Percentiles rank a stretch among this genome's conserved stretches.
phyloP scores from a whole-genome alignment of 2,329 filamentous ascomycete genomes.

The Neonectria ditissima region DNA sequence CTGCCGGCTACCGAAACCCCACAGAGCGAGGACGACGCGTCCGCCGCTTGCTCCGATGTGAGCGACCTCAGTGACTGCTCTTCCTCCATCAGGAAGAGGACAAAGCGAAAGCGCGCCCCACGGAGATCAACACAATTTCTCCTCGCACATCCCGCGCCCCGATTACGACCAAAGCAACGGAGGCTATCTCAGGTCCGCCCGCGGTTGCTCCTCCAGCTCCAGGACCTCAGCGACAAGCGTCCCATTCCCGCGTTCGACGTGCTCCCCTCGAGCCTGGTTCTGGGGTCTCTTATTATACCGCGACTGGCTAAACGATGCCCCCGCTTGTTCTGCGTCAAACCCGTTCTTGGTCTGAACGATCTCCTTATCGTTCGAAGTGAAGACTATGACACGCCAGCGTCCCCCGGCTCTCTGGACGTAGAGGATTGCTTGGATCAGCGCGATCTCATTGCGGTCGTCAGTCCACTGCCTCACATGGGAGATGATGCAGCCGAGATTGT shows the following conservation, averaged over 20 bases:
- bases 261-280: slow-evolving; percentile 74
- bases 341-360: slow-evolving; percentile 75
- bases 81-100: slow-evolving; percentile 51
- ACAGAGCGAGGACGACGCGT: slow-evolving; percentile 63
- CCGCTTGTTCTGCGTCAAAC: slow-evolving; percentile 71
- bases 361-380: slow-evolving; percentile 78
- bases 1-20: slow-evolving; percentile 32
- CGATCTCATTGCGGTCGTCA: slow-evolving; percentile 76
- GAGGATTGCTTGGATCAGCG: slow-evolving; percentile 61
- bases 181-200: slow-evolving; percentile 76
- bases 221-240: slow-evolving; percentile 71
- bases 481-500: slow-evolving; percentile 73
- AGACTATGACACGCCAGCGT: slow-evolving; percentile 62
- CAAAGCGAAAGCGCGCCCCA: slow-evolving; percentile 57
- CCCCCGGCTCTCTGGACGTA: slow-evolving; percentile 52
- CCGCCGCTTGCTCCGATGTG: slow-evolving; percentile 54
- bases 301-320: slow-evolving; percentile 71
- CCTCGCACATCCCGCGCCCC: slow-evolving; percentile 75
- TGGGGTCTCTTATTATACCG: slow-evolving; percentile 67
- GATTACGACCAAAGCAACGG: slow-evolving; percentile 69
- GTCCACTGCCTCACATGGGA: slow-evolving; percentile 62
- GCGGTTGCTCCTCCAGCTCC: slow-evolving; percentile 77
- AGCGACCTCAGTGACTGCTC: slow-evolving; percentile 62
- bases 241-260: slow-evolving; percentile 78
- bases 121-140: slow-evolving; percentile 73